Base-by-base conservation (phyloP, 352 stramenopile species). In the Globisporangium spinosum region DNA sequence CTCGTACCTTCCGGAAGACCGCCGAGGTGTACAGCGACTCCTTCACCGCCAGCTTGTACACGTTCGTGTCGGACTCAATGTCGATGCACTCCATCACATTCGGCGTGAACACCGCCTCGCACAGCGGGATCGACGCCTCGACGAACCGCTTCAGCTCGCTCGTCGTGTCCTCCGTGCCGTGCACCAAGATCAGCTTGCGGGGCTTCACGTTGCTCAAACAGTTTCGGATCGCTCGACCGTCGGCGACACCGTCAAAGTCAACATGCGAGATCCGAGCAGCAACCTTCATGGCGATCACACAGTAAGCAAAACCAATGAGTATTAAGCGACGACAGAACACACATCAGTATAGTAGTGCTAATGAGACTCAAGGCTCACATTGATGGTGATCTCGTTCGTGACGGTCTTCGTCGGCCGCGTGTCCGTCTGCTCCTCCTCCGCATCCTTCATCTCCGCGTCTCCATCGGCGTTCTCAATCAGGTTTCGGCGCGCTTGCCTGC, bases 41-140 rank as follows among this genome's bases (percentile, higher is more conserved):
- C 62, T 94, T 95, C 55, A 96, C 76, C 2, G 87, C 83, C 15
- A 96, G 73, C 68, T 96, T 96, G 83, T 93, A 95, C 59, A 96
- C 87, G 40, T 93, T 96, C 62, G 89, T 96, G 69, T 95, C 89
- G 27, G 87, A 95, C 65, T 96, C 89, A 56, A 96, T 96, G 68
- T 96, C 89, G 66, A 96, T 94, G 69, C 87, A 95, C 59, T 96
- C 89, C 80, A 94, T 93, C 4, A 90, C 77, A 53, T 92, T 88
- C 7, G 89, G 89, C 15, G 85, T 93, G 75, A 94, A 96, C 29
- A 96, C 85, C 15, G 86, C 85, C 71, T 96, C 89, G 67, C 89
- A 96, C 64, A 83, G 73, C 32, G 89, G 85, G 66, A 96, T 95
- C 1, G 83, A 92, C 25, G 73, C 72, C 67, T 96, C 86, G 0